phyloP scores from a whole-genome alignment of 805 yeast genomes.

The Zygoascus ofunaensis region DNA sequence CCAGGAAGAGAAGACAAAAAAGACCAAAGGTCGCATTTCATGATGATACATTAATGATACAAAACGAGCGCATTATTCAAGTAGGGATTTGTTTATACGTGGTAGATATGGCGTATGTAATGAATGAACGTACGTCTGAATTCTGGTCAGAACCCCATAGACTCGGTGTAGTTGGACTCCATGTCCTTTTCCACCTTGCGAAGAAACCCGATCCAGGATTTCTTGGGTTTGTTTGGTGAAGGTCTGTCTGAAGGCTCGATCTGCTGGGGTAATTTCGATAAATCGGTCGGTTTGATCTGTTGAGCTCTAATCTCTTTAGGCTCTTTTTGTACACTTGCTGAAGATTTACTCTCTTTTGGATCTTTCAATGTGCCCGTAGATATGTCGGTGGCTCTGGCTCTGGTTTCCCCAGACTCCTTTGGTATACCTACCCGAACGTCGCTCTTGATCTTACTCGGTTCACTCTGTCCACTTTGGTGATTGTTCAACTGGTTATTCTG shows the following conservation, averaged over 20 bases:
- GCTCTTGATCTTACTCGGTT: no score
- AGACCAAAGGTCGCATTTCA: background rate
- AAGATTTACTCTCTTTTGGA: background rate
- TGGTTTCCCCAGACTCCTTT: no score
- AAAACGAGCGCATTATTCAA: background rate
- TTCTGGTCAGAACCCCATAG: background rate
- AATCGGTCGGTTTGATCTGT: background rate
- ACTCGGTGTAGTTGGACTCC: background rate
- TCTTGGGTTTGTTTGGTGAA: background rate
- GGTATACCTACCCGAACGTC: no score
- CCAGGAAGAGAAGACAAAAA: background rate
- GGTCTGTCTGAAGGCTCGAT: background rate
- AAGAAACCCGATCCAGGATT: background rate
- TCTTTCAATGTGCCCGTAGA: background rate
- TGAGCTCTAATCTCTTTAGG: background rate
- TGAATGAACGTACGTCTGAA: no score
- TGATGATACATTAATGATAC: background rate
- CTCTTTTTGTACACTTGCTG: background rate
- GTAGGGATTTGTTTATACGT: no score
- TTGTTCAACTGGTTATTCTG: no score
- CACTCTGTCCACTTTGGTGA: no score
- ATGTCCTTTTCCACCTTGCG: constrained; percentile 2
- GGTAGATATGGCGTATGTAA: background rate
- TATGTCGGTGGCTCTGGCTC: background rate
- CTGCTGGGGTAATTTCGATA: background rate